Evolutionary conservation across 306 rosid genomes (phyloP), one percentile per base, ranked within the genome.

Genomic region (Prunus dulcis): DNA sequence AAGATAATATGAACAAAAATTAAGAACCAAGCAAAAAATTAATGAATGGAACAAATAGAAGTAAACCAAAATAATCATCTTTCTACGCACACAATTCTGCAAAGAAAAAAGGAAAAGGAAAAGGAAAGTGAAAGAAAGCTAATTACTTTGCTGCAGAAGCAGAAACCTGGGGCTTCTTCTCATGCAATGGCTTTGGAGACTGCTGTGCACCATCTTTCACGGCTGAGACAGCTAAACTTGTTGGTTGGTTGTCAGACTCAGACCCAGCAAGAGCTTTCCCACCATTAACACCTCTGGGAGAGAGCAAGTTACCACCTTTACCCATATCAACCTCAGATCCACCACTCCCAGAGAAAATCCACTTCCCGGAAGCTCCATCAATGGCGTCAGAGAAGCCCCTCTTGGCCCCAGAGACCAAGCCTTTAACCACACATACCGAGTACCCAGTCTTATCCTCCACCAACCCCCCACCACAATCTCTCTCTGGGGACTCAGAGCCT

Each of bases 331-430:
- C 52, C 12, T 88, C 96, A 87, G 93, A 90, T 86, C 94, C 94
- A 74, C 84, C 87, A 73, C 67, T 86, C 18, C 83, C 88, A n/a
- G 94, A 84, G 41, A 89, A 72, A 83, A 78, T 87, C 97, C 96
- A 93, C 77, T 87, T 93, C 43, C 83, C 87, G 64, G 90, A 82
- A 79, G 82, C 86, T 55, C 86, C 89, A 79, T 88, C 91, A 82
- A 93, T 90, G 86, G 96, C 89, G 56, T 90, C 90, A 18, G 98
- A 93, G 86, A 93, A 93, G 18, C 92, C 98, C 84, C 96, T 93
- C 43, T 93, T 93, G 43, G 96, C 97, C 46, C 97, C 91, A 41
- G 93, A 86, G 27, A 90, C 84, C 73, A 81, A 71, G 80, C 66
- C 80, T 85, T 88, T 93, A 19, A 75, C 71, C 85, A 67, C 72